Evolutionary conservation across 208 protist genomes (phyloP), one percentile per base, ranked within the genome.

Genomic region (Kentomonas sorsogonicus): DNA sequence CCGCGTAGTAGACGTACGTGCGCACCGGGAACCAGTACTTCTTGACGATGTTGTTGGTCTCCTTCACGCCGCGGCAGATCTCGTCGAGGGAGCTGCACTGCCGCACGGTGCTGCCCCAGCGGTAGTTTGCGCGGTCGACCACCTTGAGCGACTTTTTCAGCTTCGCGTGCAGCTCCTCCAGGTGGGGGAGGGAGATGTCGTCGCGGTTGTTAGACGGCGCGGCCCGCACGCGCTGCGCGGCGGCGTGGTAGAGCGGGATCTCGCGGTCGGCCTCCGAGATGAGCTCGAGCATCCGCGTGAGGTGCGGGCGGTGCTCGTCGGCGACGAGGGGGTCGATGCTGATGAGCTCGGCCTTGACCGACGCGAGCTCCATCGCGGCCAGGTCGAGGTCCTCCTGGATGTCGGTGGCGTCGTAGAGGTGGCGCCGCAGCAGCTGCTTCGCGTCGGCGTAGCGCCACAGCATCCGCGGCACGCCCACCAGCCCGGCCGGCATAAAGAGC

Each of bases 341-440:
- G 54, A 95, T 87, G 10, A 92, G 74, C 58, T 95, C 84, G 2
- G 77, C 69, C 73, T 89, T 92, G 36, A 95, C 71, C 2, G 76
- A 44, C 1, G 76, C 72, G 22, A 95, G 68, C 46, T 95, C 80
- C 74, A 89, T 89, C n/a, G 83, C 70, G 2, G 84, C 84, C 13
- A 92, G 73, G 64, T 96, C 90, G 29, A 93, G 76, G 60, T 89
- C 83, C 50, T 96, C 86, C 58, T 94, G 87, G 55, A 94, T 88
- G 56, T 91, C 79, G 10, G 76, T 78, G 13, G 83, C 79, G 44
- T 77, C 73, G 70, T 76, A 93, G 31, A 89, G 74, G 4, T 64
- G 60, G 22, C 65, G 58, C 3, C 77, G 75, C 51, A 96, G 66
- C 66, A 83, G 53, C 16, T 68, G 58, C 41, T 72, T 66, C 11